A percentile compares a stretch with the other conserved stretches of the same genome.
phyloP scores from a whole-genome alignment of 108 stramenopile species.

The Nitzschia sp. region DNA sequence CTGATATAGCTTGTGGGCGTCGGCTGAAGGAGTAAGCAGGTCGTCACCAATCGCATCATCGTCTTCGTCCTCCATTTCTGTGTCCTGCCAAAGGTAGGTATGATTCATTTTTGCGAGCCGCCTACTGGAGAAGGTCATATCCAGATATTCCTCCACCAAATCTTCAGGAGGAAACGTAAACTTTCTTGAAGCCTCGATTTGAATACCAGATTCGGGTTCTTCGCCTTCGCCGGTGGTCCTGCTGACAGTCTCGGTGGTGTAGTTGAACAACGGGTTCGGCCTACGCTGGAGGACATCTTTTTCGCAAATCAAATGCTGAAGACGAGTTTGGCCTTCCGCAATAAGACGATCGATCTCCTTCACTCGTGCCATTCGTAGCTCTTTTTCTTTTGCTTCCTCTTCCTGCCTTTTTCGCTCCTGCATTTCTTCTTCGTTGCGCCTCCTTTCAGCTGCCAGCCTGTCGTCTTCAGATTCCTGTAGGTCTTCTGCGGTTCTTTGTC shows the following conservation, averaged over 20 bases:
- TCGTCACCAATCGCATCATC: constrained; percentile 72
- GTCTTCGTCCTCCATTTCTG: constrained; percentile 55
- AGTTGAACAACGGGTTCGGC: constrained; percentile 88
- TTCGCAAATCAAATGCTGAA: constrained; percentile 78
- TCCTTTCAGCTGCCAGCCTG: background rate
- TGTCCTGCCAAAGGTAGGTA: constrained; percentile 79
- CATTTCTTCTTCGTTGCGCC: constrained; percentile 3
- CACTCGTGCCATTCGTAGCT: constrained; percentile 58
- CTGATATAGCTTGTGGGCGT: constrained; percentile 64
- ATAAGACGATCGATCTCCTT: constrained; percentile 79
- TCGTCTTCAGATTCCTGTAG: background rate
- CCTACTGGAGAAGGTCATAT: constrained; percentile 64
- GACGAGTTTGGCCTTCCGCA: constrained; percentile 45
- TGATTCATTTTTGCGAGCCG: constrained; percentile 80
- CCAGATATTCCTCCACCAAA: constrained; percentile 84
- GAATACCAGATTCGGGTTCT: constrained; percentile 32
- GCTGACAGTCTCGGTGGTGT: constrained; percentile 40
- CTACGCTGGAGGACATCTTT: constrained; percentile 79
- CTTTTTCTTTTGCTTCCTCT: constrained; percentile 39
- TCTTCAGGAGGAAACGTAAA: constrained; percentile 84
- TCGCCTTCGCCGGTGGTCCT: constrained; percentile 20
- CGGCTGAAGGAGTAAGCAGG: constrained; percentile 63
- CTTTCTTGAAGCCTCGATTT: constrained; percentile 36
- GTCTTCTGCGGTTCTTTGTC: background rate
- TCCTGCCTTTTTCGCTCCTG: constrained; percentile 9